These are phyloP conservation scores for Globisporangium heterothallicum DNA, from an alignment of 352 stramenopile species.

Conservation along the genomic window DNA sequence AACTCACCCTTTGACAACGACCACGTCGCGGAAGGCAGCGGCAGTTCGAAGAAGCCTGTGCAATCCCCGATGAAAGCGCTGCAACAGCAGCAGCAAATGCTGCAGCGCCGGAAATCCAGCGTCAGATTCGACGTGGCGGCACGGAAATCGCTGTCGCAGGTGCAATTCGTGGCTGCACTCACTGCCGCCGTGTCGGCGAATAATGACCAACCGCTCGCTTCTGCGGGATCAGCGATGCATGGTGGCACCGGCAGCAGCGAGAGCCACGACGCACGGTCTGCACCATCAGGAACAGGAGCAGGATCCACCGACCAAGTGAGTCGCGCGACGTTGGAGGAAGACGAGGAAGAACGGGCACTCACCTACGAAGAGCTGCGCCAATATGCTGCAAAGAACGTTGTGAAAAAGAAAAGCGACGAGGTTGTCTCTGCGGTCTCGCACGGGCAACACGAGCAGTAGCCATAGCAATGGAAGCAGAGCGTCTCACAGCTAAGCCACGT, in stretches of 20 bases:
- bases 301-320: neutral
- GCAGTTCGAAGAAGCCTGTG: neutral
- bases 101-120: conserved; percentile 27
- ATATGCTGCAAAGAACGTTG: conserved; percentile 54
- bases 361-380: conserved; percentile 69
- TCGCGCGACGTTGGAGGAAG: conserved; percentile 27
- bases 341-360: conserved; percentile 63
- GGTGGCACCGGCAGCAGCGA: neutral
- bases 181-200: conserved; percentile 7
- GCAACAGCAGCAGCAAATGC: conserved; percentile 13
- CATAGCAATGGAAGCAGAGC: no score
- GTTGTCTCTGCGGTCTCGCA: neutral
- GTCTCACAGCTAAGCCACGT: neutral
- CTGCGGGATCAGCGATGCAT: neutral
- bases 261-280: neutral
- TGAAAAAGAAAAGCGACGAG: conserved; percentile 22
- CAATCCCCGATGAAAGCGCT: conserved; percentile 8
- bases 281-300: neutral
- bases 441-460: neutral
- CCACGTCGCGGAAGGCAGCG: neutral
- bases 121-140: conserved; percentile 29
- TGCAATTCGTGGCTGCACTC: conserved; percentile 35
- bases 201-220: neutral
- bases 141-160: conserved; percentile 34
- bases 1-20: conserved; percentile 10